Evolutionary conservation across 2,329 filamentous ascomycete species (phyloP).

Genomic region (Colletotrichum higginsianum): DNA sequence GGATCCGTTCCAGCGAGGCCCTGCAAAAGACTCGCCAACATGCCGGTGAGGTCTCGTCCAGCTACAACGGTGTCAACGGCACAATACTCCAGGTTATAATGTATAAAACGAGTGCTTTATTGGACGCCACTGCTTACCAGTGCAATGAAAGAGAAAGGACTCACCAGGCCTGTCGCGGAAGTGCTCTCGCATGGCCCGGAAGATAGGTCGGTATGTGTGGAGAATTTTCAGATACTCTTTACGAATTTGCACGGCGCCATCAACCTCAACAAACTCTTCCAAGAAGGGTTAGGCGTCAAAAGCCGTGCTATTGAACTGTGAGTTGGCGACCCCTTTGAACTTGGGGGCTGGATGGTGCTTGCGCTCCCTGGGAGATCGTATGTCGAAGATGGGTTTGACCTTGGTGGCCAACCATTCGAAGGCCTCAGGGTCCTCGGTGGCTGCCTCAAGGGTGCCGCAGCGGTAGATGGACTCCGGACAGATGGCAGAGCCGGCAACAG

Average conservation of each 20-base stretch:
- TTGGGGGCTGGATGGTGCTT: constrained; percentile 58
- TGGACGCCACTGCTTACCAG: constrained; percentile 57
- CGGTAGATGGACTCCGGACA: constrained; percentile 61
- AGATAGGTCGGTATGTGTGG: constrained; percentile 57
- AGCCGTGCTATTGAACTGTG: constrained; percentile 57
- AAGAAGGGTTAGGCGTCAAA: constrained; percentile 56
- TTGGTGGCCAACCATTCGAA: constrained; percentile 54
- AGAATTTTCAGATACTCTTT: constrained; percentile 65
- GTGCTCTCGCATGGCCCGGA: constrained; percentile 63
- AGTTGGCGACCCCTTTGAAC: constrained; percentile 60
- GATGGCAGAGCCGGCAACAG: constrained; percentile 58
- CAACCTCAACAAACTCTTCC: constrained; percentile 59
- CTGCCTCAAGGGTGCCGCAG: constrained; percentile 59
- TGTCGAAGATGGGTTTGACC: constrained; percentile 65
- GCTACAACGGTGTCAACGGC: constrained; percentile 52
- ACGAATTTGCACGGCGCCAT: constrained; percentile 61
- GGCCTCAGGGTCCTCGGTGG: constrained; percentile 48
- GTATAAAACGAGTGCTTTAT: background rate
- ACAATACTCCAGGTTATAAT: background rate
- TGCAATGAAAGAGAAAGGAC: constrained; percentile 68
- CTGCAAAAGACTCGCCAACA: constrained; percentile 66
- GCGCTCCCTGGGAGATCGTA: constrained; percentile 64
- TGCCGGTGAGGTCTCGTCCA: constrained; percentile 69
- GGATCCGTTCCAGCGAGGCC: constrained; percentile 62
- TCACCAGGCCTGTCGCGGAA: constrained; percentile 62